Base-by-base conservation (phyloP, 2,329 filamentous ascomycete species). In the Fusarium devonianum region DNA sequence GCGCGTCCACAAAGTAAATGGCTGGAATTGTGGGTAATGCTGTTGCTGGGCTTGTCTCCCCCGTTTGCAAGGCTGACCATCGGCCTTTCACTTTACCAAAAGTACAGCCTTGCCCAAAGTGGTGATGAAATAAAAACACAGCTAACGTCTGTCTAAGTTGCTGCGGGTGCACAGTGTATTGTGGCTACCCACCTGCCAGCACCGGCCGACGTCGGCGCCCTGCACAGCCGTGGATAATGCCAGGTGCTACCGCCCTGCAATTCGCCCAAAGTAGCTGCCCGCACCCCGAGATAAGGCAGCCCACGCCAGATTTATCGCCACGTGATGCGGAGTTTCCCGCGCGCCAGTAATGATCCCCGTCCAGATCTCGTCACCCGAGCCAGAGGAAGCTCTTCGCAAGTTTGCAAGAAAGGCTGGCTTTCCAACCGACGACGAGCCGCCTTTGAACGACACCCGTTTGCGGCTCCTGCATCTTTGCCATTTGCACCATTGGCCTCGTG, bases 341-440 rank as follows among this genome's bases (percentile, higher is more conserved):
- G 59, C 52, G n/a, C n/a, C n/a, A n/a, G n/a, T n/a, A n/a, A n/a
- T n/a, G n/a, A 60, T 62, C 61, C 62, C 62, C 55, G 56, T 63
- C 58, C 49, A 69, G 64, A 69, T 70, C 65, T 70, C 68, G 67
- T 69, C 67, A 68, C 66, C 65, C 66, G 63, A 64, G 60, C 60
- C 65, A 64, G 58, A 66, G 68, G 63, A 62, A 66, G 60, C 70
- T 69, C 68, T 69, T 55, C 60, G 62, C 63, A 68, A 70, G 64
- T 71, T 69, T 72, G 68, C 70, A 70, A 56, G 49, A 58, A 37
- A 53, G 49, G 51, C 53, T 65, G 53, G 59, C 58, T 58, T 58
- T 61, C 53, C 41, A 49, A 49, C 45, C 49, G 35, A 59, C 47
- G 53, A 57, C 56, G 48, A 60, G 43, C 38, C 53, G 39, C 40